Base-by-base conservation (phyloP, 2,329 filamentous ascomycete genomes). In the Fusarium mundagurra region DNA sequence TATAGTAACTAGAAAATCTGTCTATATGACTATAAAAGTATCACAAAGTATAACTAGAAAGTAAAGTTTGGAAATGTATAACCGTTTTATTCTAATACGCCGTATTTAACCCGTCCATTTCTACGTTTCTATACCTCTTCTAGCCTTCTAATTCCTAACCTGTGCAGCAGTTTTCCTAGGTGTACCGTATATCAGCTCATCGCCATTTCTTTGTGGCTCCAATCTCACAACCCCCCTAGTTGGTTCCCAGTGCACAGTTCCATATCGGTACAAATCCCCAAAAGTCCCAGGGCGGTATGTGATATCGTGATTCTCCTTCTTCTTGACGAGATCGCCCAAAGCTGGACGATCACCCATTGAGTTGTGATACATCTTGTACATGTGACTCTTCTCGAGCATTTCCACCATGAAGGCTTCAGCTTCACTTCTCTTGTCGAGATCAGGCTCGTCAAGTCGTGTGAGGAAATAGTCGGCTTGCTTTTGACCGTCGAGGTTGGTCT, bases 281-380 rank as follows among this genome's bases (percentile, higher is more conserved):
- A 80, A 82, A 0, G 81, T 83, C 0, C 80, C 81, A 1, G 76
- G 78, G 9, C 81, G 75, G n/a, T 82, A 76, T 18, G 77, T 75
- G 2, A 76, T 76, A 34, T 83, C 81, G 38, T 41, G 39, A 13
- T 76, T 78, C 8, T 66, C 78, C 8, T 76, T 59, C 61, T 69
- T 75, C 47, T 80, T 80, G 43, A 83, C 60, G 11, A 82, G 50
- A 39, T 83, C 81, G 13, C 81, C 81, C 1, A 83, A 69, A 8
- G 81, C 80, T 1, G 79, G 80, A 1, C 66, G 27, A 1, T 74
- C 79, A 6, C 76, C 79, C 2, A 79, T 79, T 7, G 81, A 81
- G 24, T 82, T 83, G n/a, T 82, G 81, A 55, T 82, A 83, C 7
- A 82, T 74, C 69, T 83, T 83, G 59, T 82, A 83, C 75, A 83